Evolutionary conservation across 2,329 filamentous ascomycete species (phyloP), one percentile per base, ranked within the genome.

Genomic region (Scleromitrula shiraiana): DNA sequence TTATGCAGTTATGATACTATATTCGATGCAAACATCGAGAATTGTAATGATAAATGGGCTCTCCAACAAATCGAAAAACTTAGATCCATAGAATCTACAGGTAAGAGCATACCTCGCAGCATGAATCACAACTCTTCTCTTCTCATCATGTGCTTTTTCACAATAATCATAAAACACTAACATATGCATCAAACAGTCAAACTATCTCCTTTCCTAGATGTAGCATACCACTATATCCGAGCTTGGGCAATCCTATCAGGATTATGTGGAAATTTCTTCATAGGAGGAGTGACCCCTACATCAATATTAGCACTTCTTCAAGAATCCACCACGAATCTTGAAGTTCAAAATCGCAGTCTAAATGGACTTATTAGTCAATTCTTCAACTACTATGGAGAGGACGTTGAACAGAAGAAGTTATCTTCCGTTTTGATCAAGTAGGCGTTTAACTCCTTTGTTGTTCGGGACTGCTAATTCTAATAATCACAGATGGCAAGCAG

Each of bases 211-310:
- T 10, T 14, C 12, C 17, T 45, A 12, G 15, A 7, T 14, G 14
- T 36, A 14, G 24, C 30, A 15, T 52, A 51, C 23, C 30, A 50
- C 41, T 50, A 45, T 22, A 41, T 50, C 15, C 27, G 49, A 26
- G 51, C 47, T 12, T 53, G 49, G 51, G 41, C 46, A 30, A 45
- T 46, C 7, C 5, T 42, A 15, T 15, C 19, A 32, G 39, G 39
- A 37, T 15, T 49, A 3, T 20, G 27, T 36, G 20, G 12, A 22
- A 29, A n/a, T 22, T 29, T 26, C 9, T 15, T 19, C 12, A 30
- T 30, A 7, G 24, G 33, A 19, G 8, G 2, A 15, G 23, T 38
- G 9, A 45, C 15, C 14, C 19, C 23, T 7, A 20, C 17, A 15
- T 2, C 23, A n/a, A 43, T 19, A 7, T 9, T 43, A 6, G 17